Conservation (phyloP, 2,329 filamentous ascomycete species). For the Aspergillus versicolor region DNA sequence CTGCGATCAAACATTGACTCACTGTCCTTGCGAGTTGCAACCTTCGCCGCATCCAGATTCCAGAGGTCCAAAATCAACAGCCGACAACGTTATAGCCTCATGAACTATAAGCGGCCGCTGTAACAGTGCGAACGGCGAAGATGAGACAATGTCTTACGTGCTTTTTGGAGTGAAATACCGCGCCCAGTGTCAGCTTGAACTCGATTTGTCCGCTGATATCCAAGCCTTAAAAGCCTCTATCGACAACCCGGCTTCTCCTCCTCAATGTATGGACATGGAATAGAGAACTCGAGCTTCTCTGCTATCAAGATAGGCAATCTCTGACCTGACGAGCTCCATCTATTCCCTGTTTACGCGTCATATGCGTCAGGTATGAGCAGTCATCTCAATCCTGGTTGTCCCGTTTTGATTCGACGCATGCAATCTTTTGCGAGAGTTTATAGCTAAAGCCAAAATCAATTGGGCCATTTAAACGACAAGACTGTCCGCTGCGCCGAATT, state of each 20-base stretch:
- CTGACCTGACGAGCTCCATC: not conserved
- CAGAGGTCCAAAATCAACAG: not conserved
- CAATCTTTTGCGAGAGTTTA: not conserved
- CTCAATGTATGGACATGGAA: not conserved
- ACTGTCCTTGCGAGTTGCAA: not conserved
- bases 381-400: not conserved
- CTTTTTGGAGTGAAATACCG: not conserved
- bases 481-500: not conserved
- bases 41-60: not conserved
- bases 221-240: not conserved
- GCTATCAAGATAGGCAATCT: not conserved
- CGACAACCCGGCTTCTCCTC: not conserved
- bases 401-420: not conserved
- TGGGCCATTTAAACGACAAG: not conserved
- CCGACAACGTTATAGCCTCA: too few species aligned
- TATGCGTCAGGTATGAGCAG: not conserved
- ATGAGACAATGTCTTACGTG: too few species aligned
- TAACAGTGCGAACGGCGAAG: too few species aligned
- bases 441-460: not conserved
- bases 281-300: not conserved
- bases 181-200: not conserved
- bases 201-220: not conserved
- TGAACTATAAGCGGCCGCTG: too few species aligned
- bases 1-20: not conserved
- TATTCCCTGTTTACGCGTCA: not conserved